Evolutionary conservation across 768 basidiomycete species (phyloP).

Genomic region (Ephemerocybe angulata): DNA sequence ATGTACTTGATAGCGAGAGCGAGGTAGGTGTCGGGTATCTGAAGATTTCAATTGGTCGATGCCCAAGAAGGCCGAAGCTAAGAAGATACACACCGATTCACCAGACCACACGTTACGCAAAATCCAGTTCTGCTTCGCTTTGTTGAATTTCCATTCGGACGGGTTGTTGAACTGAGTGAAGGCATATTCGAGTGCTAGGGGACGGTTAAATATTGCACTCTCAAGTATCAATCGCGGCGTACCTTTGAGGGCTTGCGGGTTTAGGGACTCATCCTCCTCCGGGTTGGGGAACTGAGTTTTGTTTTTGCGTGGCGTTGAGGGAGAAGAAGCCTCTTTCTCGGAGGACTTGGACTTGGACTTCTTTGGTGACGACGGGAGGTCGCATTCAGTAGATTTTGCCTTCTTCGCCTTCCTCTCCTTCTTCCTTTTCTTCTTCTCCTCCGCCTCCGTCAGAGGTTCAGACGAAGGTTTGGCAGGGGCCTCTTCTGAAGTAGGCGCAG

Average conservation of each 20-base stretch:
- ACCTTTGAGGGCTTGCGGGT: conserved; percentile 42
- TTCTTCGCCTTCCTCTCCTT: conserved; percentile 10
- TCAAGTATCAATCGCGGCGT: conserved; percentile 9
- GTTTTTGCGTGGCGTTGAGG: conserved; percentile 33
- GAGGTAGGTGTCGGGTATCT: conserved; percentile 56
- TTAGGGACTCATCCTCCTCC: conserved; percentile 32
- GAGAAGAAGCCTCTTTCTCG: not conserved
- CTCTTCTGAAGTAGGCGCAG: not conserved
- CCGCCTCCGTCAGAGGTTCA: not conserved
- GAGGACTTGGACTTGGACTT: not conserved
- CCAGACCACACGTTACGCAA: conserved; percentile 61
- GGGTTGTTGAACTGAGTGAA: conserved; percentile 48
- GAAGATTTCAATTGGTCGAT: not conserved
- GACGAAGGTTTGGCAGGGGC: not conserved
- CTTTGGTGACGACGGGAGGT: conserved; percentile 1
- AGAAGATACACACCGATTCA: conserved; percentile 34
- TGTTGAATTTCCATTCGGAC: conserved; percentile 67
- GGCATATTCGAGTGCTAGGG: conserved; percentile 48
- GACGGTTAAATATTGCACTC: no score
- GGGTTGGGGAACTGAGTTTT: conserved; percentile 45
- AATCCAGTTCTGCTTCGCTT: conserved; percentile 73
- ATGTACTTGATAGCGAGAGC: conserved; percentile 45
- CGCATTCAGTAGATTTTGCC: conserved; percentile 3
- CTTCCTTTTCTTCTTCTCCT: conserved; percentile 10
- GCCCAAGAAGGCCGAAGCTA: not conserved